Evolutionary conservation across 2,329 filamentous ascomycete species (phyloP).

Genomic region (Claviceps fusiformis): DNA sequence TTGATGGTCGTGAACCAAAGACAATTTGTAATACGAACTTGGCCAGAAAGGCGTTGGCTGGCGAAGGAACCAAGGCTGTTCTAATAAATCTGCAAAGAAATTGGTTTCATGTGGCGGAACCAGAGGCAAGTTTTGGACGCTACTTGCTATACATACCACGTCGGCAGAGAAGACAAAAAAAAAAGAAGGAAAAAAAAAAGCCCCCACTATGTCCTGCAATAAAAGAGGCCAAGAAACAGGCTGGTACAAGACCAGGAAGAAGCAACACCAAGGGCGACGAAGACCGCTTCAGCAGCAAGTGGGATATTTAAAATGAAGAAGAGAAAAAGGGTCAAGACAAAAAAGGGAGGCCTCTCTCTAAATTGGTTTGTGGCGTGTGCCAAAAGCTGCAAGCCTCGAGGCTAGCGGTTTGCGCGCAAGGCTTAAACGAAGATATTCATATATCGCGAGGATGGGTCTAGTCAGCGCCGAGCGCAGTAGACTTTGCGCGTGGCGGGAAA

Average conservation of each 20-base stretch:
- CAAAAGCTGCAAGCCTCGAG: not conserved
- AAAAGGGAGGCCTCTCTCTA: not conserved
- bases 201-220: no score
- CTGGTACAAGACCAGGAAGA: not conserved
- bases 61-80: not conserved
- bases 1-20: not conserved
- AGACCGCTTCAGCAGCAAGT: not conserved
- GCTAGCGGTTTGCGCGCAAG: not conserved
- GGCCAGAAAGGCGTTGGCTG: not conserved
- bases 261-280: not conserved
- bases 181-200: no score
- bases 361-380: not conserved
- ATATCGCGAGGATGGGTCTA: not conserved
- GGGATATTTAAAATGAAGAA: not conserved
- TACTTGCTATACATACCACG: not conserved
- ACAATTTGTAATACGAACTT: not conserved
- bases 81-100: not conserved
- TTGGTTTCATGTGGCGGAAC: not conserved
- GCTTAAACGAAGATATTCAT: not conserved
- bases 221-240: not conserved
- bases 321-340: not conserved
- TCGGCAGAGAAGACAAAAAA: not conserved
- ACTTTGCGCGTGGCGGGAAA: not conserved
- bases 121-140: not conserved
- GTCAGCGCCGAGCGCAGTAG: not conserved